Evolutionary conservation across 2,329 filamentous ascomycete species (phyloP), one percentile per base, ranked within the genome.

Genomic region (Trichophyton rubrum): DNA sequence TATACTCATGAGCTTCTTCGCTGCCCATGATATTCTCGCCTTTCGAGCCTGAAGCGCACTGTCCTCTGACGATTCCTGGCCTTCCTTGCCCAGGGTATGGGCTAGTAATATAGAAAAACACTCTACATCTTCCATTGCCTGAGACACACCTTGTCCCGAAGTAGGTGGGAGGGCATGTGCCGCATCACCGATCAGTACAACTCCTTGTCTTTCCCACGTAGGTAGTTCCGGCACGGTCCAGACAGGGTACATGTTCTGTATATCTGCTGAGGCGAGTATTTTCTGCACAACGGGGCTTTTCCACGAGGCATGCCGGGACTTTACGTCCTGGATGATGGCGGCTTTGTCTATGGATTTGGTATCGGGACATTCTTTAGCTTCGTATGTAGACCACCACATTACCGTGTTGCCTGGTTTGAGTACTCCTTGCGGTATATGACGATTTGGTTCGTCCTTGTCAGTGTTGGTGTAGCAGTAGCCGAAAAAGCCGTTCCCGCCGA

Each of bases 171-270:
- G 71, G 0, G 81, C 80, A 68, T 84, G 81, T 0, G 80, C 81
- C 1, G 80, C 80, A 67, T 84, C 82, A 3, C 82, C 82, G 2
- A 83, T 69, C 1, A 85, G 69, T 3, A 84, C 72, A 1, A 82
- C 74, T 0, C 79, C 72, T 8, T 77, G 70, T 4, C 72, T 68
- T 20, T 74, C 71, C 79, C 79, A 82, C 17, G 70, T 72, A 8
- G 77, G 75, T 2, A 83, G 70, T 17, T 71, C 67, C 0, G 78
- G 77, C 1, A 75, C 75, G 0, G 77, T 77, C 73, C 75, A 81
- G 0, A 74, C 77, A 2, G 79, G 79, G 59, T 77, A 80, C 56
- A 81, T 72, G 35, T 69, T 74, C 49, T 77, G 68, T 5, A 78
- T 69, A 1, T 72, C 64, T 1, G 77, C 67, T 3, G 70, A 69